phyloP scores from a whole-genome alignment of 2,329 filamentous ascomycete genomes.

The Aspergillus intermedius region DNA sequence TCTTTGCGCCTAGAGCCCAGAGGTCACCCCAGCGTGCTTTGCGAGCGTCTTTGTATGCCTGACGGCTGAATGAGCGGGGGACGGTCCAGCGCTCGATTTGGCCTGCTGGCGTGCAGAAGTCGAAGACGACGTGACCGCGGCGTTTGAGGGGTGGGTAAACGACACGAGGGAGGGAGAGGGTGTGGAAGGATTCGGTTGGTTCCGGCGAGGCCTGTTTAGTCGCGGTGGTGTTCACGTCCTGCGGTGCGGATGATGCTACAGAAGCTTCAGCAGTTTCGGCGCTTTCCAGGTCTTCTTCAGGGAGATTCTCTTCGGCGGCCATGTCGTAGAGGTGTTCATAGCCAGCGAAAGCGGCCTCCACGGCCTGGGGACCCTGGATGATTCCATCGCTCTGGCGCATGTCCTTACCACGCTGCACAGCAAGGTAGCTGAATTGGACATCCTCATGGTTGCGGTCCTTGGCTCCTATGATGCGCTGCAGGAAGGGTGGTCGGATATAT shows the following conservation, averaged over 20 bases:
- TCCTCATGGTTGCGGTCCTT: constrained; percentile 78
- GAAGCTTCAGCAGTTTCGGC: constrained; percentile 4
- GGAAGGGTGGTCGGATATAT: constrained; percentile 74
- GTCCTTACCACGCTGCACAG: constrained; percentile 69
- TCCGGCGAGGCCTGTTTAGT: constrained; percentile 8
- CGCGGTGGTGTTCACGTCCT: neutral
- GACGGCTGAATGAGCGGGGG: constrained; percentile 69
- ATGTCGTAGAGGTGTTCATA: constrained; percentile 51
- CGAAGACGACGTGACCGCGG: constrained; percentile 78
- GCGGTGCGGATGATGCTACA: constrained; percentile 4
- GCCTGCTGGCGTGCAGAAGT: constrained; percentile 81
- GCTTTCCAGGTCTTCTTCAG: neutral
- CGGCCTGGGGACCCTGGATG: constrained; percentile 51
- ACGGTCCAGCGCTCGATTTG: constrained; percentile 91
- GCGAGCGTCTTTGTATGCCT: constrained; percentile 85
- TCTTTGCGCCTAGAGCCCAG: constrained; percentile 93
- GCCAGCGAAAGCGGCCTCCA: constrained; percentile 63
- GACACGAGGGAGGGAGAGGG: constrained; percentile 68
- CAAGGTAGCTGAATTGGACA: constrained; percentile 82
- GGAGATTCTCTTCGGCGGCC: constrained; percentile 3
- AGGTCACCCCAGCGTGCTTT: constrained; percentile 89
- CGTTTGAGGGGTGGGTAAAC: constrained; percentile 80
- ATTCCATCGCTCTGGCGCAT: constrained; percentile 39
- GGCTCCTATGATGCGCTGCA: constrained; percentile 66
- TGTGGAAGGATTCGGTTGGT: constrained; percentile 32